These are phyloP conservation scores for Epichloe sibirici DNA, from an alignment of 2,329 filamentous ascomycete species.

Conservation along the genomic window DNA sequence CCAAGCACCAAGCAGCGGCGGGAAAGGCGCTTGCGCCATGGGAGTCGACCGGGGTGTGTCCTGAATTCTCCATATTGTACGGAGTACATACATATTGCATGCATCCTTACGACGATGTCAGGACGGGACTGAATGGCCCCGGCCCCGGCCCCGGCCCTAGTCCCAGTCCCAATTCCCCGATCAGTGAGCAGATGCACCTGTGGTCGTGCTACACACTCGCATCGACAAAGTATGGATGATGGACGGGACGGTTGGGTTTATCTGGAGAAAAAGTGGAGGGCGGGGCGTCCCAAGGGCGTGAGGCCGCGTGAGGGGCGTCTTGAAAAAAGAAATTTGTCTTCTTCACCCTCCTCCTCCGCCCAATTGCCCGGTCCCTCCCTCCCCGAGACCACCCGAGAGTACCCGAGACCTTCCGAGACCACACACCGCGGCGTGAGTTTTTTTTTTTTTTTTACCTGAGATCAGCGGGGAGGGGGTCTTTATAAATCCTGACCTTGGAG, in stretches of 20 bases:
- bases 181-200: constrained; percentile 5
- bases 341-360: too few species aligned
- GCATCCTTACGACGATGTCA: background rate
- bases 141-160: background rate
- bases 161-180: background rate
- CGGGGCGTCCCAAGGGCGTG: background rate
- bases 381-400: too few species aligned
- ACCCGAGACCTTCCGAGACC: too few species aligned
- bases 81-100: background rate
- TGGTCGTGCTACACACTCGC: constrained; percentile 1
- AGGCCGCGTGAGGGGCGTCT: too few species aligned
- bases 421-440: too few species aligned
- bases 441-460: background rate
- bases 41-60: constrained; percentile 4
- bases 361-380: too few species aligned
- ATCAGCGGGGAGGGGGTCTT: background rate
- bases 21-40: constrained; percentile 3
- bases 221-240: background rate
- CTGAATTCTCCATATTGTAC: constrained; percentile 5
- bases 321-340: too few species aligned
- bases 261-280: constrained; percentile 7
- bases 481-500: background rate
- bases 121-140: background rate
- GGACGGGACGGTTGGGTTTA: constrained; percentile 5
- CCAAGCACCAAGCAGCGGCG: constrained; percentile 1